These are phyloP conservation scores for Phytophthora hibernalis DNA, from an alignment of 352 stramenopile species.

Conservation along the genomic window DNA sequence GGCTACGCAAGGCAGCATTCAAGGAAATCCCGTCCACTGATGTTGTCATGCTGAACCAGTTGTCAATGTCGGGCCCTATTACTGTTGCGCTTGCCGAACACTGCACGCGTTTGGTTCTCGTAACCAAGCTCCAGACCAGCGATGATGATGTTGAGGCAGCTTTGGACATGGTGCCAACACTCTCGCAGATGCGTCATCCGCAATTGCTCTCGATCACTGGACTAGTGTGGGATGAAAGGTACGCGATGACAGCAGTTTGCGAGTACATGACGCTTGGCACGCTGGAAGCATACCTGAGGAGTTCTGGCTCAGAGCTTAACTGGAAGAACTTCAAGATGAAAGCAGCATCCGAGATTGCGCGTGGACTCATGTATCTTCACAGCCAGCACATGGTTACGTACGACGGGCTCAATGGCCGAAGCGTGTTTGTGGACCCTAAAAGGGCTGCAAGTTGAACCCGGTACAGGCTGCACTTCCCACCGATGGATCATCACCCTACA, in stretches of 20 bases:
- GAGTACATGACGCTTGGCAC: conserved; percentile 79
- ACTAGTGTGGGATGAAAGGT: conserved; percentile 65
- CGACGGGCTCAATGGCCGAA: conserved; percentile 71
- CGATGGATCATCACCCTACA: conserved; percentile 41
- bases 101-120: conserved; percentile 58
- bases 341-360: conserved; percentile 67
- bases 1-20: conserved; percentile 63
- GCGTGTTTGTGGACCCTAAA: conserved; percentile 76
- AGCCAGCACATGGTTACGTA: conserved; percentile 75
- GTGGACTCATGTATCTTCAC: conserved; percentile 81
- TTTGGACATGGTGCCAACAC: conserved; percentile 58
- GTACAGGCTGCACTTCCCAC: conserved; percentile 69
- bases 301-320: conserved; percentile 46
- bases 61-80: conserved; percentile 58
- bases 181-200: conserved; percentile 75
- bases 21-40: conserved; percentile 56
- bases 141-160: conserved; percentile 67
- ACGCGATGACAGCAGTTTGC: conserved; percentile 70
- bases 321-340: conserved; percentile 86
- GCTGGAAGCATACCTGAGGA: conserved; percentile 63
- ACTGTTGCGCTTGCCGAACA: conserved; percentile 56
- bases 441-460: conserved; percentile 84
- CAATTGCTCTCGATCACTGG: conserved; percentile 69
- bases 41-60: conserved; percentile 45
- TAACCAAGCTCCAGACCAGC: conserved; percentile 60